Evolutionary conservation across 2,329 filamentous ascomycete species (phyloP), one percentile per base, ranked within the genome.

Genomic region (Bipolaris gigantea): DNA sequence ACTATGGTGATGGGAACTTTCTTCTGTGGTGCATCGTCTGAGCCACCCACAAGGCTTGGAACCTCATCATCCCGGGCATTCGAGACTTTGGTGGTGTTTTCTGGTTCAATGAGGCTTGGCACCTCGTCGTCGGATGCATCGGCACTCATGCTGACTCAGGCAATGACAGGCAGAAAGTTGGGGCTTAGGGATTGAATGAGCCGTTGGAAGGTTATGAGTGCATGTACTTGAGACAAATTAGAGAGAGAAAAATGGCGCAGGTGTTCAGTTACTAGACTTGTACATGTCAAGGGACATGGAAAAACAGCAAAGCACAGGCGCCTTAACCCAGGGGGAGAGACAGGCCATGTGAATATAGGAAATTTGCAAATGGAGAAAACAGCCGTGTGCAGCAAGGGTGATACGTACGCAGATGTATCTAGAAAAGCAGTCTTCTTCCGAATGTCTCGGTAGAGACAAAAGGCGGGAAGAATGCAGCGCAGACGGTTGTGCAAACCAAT

Each of bases 1-100:
- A 94, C 88, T 59, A 94, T 92, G 0, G 90, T 93, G 60, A 94
- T 90, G 16, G 90, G 90, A 1, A 93, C 90, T 75, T 89, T 91
- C 56, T 83, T 75, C 7, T 76, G 73, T 43, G 81, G 79, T 57
- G 69, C 54, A 16, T 85, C 83, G 16, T 79, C 73, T 3, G 75
- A 75, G 25, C 73, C 66, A 5, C 61, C 16, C 21, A 72, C 47
- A 16, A 72, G 62, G 6, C 53, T 52, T 13, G 66, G 69, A 3
- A 59, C 49, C 21, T 67, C 58, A 18, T 70, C 63, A 8, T 65
- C 57, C 21, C 60, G 47, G 13, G 52, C 50, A 8, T 30, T 70
- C 69, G 13, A 71, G 64, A 53, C 50, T 53, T 44, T 58, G 42
- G 39, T 56, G 61, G 49, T 65, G 10, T 23, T 48, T 50, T 59